Evolutionary conservation across 169 alveolate species (phyloP).

Genomic region (Plasmodium gallinaceum): DNA sequence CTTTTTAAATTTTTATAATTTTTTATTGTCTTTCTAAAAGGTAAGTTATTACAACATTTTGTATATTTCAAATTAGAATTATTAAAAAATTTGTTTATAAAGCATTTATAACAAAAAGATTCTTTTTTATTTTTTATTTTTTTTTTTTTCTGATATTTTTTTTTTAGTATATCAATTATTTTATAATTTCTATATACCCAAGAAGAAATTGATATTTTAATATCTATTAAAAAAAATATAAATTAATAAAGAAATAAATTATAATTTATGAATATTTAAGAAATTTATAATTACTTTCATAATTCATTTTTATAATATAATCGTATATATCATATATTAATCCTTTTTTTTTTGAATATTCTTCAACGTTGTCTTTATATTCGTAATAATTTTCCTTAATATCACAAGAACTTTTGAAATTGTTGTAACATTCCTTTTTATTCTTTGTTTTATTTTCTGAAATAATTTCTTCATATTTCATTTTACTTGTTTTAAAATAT

Average conservation of each 20-base stretch:
- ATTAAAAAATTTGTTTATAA: constrained; percentile 52
- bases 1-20: constrained; percentile 16
- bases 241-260: neutral
- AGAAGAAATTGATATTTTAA: constrained; percentile 54
- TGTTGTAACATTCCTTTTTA: neutral
- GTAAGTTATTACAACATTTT: constrained; percentile 44
- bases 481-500: neutral
- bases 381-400: constrained; percentile 3
- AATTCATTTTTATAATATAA: constrained; percentile 18
- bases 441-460: neutral
- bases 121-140: neutral
- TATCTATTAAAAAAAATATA: constrained; percentile 13
- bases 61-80: constrained; percentile 9
- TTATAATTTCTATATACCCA: constrained; percentile 43
- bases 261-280: neutral
- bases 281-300: constrained; percentile 19
- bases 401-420: neutral
- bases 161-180: constrained; percentile 51
- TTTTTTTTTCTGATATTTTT: constrained; percentile 7
- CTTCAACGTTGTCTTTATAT: constrained; percentile 9
- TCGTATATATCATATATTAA: constrained; percentile 62
- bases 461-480: neutral
- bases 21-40: constrained; percentile 29
- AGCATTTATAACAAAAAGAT: constrained; percentile 47
- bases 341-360: constrained; percentile 36